These are phyloP conservation scores for Phytopythium kandeliae DNA, from an alignment of 352 stramenopile species.

Conservation along the genomic window DNA sequence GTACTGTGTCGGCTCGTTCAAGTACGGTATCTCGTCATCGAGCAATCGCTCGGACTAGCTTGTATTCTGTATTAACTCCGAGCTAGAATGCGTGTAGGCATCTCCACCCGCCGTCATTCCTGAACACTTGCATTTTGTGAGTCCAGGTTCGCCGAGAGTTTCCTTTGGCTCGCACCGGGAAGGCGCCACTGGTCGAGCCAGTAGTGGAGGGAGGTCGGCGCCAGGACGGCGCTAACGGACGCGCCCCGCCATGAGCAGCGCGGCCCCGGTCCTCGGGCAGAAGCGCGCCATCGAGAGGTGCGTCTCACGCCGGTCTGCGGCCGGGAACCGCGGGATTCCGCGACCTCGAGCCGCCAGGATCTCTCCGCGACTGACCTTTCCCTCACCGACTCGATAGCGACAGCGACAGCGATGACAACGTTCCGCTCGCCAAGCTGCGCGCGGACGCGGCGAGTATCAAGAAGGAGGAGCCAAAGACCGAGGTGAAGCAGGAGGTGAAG, in stretches of 20 bases:
- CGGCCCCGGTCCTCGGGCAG: constrained; percentile 15
- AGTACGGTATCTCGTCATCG: too few species aligned
- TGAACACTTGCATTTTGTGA: too few species aligned
- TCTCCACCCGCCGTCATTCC: too few species aligned
- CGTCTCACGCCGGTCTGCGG: background rate
- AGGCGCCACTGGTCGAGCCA: background rate
- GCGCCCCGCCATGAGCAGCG: constrained; percentile 15
- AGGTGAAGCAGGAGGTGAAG: constrained; percentile 20
- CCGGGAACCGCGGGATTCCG: background rate
- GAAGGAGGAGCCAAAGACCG: constrained; percentile 13
- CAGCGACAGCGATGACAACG: constrained; percentile 76
- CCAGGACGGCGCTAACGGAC: background rate
- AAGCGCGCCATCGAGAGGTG: constrained; percentile 42
- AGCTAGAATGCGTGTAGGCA: too few species aligned
- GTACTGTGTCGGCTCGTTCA: background rate
- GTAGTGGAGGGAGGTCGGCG: background rate
- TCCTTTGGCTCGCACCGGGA: background rate
- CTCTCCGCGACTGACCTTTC: constrained; percentile 12
- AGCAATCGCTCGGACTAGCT: too few species aligned
- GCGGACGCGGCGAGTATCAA: constrained; percentile 8
- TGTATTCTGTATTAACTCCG: too few species aligned
- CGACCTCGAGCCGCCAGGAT: constrained; percentile 7
- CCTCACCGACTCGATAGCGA: constrained; percentile 20
- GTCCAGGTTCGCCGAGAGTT: too few species aligned
- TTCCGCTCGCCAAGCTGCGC: constrained; percentile 67